A percentile compares a stretch with the other conserved stretches of the same genome.
phyloP scores from a whole-genome alignment of 2,329 filamentous ascomycete species.

The Macroventuria anomochaeta region DNA sequence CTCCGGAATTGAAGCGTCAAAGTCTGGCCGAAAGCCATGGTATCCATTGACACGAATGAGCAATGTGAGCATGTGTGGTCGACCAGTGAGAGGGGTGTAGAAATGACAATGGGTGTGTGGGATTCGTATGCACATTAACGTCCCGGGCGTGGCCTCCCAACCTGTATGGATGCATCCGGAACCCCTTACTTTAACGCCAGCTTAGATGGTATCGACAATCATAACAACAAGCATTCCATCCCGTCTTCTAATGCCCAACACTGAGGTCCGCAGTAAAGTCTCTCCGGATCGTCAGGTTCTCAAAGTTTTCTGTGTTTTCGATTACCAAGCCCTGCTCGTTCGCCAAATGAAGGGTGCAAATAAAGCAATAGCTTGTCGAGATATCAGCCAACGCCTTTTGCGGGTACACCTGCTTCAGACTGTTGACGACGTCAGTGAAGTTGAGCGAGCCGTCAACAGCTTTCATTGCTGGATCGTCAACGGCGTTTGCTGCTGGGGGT shows the following conservation, averaged over 20 bases:
- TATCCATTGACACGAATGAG: too few relatives aligned
- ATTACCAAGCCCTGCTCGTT: conserved; percentile 91
- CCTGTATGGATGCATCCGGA: not conserved
- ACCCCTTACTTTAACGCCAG: conserved; percentile 1
- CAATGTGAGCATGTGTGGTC: too few relatives aligned
- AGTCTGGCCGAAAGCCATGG: not conserved
- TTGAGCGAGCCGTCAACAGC: conserved; percentile 67
- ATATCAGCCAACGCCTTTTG: conserved; percentile 90
- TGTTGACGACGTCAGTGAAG: conserved; percentile 93
- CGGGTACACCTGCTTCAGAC: conserved; percentile 83
- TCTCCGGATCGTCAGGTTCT: conserved; percentile 57
- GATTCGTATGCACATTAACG: conserved; percentile 4
- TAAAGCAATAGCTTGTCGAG: conserved; percentile 91
- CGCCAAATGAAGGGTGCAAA: conserved; percentile 86
- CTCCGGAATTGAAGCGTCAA: not conserved
- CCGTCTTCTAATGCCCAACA: conserved; percentile 20
- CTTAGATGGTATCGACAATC: conserved; percentile 7
- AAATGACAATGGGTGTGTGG: not conserved
- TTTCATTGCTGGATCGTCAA: conserved; percentile 42
- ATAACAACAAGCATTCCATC: not conserved
- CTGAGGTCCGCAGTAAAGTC: conserved; percentile 54
- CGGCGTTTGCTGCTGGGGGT: conserved; percentile 23
- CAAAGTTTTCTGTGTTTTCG: conserved; percentile 63
- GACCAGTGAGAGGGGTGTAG: not conserved
- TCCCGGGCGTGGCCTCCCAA: not conserved